A percentile compares a stretch with the other conserved stretches of the same genome.
Conservation (phyloP, 2,329 filamentous ascomycete species). For the Ophiostoma triangulosporum region DNA sequence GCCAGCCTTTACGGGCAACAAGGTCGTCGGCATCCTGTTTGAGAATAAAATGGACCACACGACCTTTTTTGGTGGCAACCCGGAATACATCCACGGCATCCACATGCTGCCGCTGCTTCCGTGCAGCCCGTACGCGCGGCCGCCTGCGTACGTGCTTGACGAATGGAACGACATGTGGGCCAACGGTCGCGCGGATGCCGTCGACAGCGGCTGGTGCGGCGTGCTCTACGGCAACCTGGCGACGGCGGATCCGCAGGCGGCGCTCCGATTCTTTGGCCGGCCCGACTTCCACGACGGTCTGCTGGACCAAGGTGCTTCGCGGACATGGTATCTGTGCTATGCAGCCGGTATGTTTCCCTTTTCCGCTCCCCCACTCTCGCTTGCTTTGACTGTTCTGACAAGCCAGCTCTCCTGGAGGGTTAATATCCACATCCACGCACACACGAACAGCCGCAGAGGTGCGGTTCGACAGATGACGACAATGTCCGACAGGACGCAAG, state of each 20-base stretch:
- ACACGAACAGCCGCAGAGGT: too few relatives aligned
- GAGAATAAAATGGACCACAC: conserved; percentile 93
- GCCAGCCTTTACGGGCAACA: conserved; percentile 64
- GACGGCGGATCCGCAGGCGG: conserved; percentile 53
- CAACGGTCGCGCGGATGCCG: conserved; percentile 47
- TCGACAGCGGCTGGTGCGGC: conserved; percentile 71
- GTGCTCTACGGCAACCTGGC: conserved; percentile 74
- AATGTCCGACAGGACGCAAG: too few relatives aligned
- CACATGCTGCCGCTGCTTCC: conserved; percentile 73
- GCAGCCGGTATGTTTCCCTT: conserved; percentile 56
- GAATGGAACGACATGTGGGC: conserved; percentile 76
- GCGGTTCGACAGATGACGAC: too few relatives aligned
- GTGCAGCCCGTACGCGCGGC: conserved; percentile 52
- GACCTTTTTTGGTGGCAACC: conserved; percentile 69
- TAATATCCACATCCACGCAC: neutral
- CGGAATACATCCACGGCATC: conserved; percentile 63
- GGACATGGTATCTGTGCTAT: conserved; percentile 76
- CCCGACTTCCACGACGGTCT: conserved; percentile 50
- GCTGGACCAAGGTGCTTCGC: conserved; percentile 70
- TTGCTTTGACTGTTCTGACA: neutral
- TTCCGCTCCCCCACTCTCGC: too few relatives aligned
- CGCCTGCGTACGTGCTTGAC: conserved; percentile 55
- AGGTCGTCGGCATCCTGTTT: conserved; percentile 59
- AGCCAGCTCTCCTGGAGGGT: neutral
- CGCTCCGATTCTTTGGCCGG: conserved; percentile 64